Evolutionary conservation across 441 rosid genomes (phyloP).

Genomic region (Pelargonium fulgidum): DNA sequence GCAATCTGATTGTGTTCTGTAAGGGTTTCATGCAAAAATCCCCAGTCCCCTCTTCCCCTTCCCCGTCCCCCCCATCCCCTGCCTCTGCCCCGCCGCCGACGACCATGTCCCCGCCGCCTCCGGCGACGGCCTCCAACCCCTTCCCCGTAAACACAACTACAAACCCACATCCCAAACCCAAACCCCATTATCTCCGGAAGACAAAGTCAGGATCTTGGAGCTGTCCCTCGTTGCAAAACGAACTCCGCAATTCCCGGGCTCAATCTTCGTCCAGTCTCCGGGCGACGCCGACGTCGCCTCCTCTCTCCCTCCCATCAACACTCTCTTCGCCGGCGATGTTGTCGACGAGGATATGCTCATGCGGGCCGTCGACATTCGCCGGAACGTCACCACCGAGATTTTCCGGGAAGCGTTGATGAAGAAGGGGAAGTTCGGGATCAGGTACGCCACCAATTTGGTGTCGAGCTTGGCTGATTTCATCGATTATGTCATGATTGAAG

Average conservation of each 20-base stretch:
- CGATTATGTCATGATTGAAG: slow-evolving; percentile 70
- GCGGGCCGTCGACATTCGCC: slow-evolving; percentile 59
- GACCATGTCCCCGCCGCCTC: neutral
- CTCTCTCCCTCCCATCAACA: slow-evolving; percentile 39
- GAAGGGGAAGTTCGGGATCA: slow-evolving; percentile 75
- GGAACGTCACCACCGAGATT: slow-evolving; percentile 67
- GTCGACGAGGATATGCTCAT: slow-evolving; percentile 54
- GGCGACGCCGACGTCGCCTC: slow-evolving; percentile 30
- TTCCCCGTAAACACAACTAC: slow-evolving; percentile 13
- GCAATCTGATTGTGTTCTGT: no score
- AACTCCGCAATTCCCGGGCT: slow-evolving; percentile 71
- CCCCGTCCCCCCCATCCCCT: neutral
- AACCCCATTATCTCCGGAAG: slow-evolving; percentile 29
- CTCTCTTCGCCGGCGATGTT: slow-evolving; percentile 25
- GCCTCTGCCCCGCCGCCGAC: neutral
- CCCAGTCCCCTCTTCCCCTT: no score
- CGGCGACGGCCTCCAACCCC: neutral
- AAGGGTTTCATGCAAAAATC: no score
- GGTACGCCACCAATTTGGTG: slow-evolving; percentile 60
- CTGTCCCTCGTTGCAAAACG: slow-evolving; percentile 56
- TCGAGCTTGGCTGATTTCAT: slow-evolving; percentile 45
- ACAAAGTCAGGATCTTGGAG: slow-evolving; percentile 44
- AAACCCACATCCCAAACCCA: slow-evolving; percentile 10
- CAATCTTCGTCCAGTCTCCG: slow-evolving; percentile 41
- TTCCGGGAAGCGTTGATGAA: slow-evolving; percentile 46